These are phyloP conservation scores for Apiospora hydei DNA, from an alignment of 2,329 filamentous ascomycete species.

Conservation along the genomic window DNA sequence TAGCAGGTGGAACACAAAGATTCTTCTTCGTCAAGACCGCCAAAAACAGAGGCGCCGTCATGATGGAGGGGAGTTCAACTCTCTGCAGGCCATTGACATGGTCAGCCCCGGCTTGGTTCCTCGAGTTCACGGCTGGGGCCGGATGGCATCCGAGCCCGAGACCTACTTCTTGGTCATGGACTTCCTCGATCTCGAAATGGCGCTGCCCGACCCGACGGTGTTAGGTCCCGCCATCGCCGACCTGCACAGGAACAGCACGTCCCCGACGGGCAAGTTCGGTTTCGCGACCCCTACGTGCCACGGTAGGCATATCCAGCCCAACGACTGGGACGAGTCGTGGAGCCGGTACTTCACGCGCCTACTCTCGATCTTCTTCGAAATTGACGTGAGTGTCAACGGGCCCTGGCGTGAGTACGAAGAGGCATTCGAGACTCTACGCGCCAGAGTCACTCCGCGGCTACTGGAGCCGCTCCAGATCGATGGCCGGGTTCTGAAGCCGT, in stretches of 20 bases:
- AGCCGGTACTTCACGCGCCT: constrained; percentile 33
- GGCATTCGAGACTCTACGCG: constrained; percentile 29
- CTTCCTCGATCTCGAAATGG: constrained; percentile 24
- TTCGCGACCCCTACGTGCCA: constrained; percentile 32
- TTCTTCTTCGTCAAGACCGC: neutral
- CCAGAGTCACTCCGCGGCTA: constrained; percentile 31
- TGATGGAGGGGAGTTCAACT: constrained; percentile 28
- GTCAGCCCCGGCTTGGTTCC: constrained; percentile 29
- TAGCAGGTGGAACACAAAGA: neutral
- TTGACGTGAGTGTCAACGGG: constrained; percentile 34
- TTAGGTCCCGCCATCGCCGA: constrained; percentile 32
- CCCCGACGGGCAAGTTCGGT: constrained; percentile 35
- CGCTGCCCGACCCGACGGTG: constrained; percentile 30
- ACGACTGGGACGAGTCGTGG: constrained; percentile 29
- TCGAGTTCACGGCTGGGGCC: constrained; percentile 18
- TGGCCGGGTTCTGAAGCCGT: constrained; percentile 30
- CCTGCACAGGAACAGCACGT: constrained; percentile 33
- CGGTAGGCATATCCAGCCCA: constrained; percentile 28
- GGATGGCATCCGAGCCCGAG: neutral
- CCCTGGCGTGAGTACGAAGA: constrained; percentile 33
- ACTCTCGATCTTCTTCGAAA: constrained; percentile 32
- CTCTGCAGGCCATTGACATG: constrained; percentile 28
- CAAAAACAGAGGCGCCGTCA: constrained; percentile 25
- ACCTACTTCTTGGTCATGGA: constrained; percentile 33
- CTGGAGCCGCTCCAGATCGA: constrained; percentile 29